These are phyloP conservation scores for Pharus latifolius DNA, from an alignment of 176 grass and related monocot species.

Conservation along the genomic window DNA sequence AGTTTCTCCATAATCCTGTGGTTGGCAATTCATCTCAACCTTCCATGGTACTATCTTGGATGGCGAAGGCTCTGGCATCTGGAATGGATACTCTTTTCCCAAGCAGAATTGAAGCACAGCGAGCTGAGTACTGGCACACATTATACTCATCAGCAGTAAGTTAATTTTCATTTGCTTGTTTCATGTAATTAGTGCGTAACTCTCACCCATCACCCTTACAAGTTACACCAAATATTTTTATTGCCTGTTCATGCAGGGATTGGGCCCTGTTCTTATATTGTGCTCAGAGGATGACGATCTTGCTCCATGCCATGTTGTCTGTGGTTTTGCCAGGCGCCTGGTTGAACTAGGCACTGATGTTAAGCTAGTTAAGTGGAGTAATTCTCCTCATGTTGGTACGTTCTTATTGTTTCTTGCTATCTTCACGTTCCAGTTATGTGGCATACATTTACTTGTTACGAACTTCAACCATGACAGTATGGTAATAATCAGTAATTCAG, in stretches of 20 bases:
- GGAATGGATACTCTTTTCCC: slow-evolving; percentile 80
- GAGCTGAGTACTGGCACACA: slow-evolving; percentile 87
- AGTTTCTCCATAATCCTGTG: slow-evolving; percentile 35
- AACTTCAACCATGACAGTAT: no score
- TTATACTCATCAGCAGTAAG: slow-evolving; percentile 82
- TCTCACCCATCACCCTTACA: neutral
- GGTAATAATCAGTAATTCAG: no score
- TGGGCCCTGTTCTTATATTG: slow-evolving; percentile 83
- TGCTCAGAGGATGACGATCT: slow-evolving; percentile 88
- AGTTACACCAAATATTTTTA: neutral
- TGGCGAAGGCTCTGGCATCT: slow-evolving; percentile 67
- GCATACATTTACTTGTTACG: neutral
- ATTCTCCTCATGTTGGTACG: slow-evolving; percentile 59
- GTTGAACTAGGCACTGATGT: slow-evolving; percentile 69
- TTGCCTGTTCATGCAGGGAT: slow-evolving; percentile 41
- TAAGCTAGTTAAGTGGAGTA: slow-evolving; percentile 72
- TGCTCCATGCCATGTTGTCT: slow-evolving; percentile 69
- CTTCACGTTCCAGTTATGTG: neutral
- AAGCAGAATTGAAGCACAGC: slow-evolving; percentile 89
- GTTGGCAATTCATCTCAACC: slow-evolving; percentile 28
- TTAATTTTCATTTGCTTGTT: neutral
- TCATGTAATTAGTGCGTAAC: neutral
- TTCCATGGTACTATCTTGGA: slow-evolving; percentile 55
- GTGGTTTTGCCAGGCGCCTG: slow-evolving; percentile 55
- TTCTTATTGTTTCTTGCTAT: slow-evolving; percentile 11